Base-by-base conservation (phyloP, 2,329 filamentous ascomycete genomes). In the Arthrobotrys sinensis region DNA sequence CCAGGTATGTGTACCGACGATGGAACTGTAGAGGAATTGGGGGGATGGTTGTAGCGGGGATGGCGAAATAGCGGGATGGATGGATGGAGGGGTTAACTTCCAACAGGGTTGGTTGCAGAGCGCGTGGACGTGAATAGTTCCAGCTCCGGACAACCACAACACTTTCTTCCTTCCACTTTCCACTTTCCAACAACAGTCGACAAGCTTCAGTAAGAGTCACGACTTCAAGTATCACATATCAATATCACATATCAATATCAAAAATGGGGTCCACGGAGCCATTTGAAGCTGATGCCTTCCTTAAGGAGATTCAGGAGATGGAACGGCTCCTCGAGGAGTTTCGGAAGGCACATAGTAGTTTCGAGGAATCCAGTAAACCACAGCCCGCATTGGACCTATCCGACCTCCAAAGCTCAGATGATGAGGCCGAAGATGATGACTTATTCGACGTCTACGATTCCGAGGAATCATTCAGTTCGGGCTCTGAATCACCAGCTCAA, bases 261-360 rank as follows among this genome's bases (percentile, higher is more conserved):
- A 57, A 36, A 34, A 78, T 78, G 75, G 67, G 28, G 45, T 10
- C 62, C 12, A 45, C 45, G 3, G 40, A 48, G 45, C 45, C 36
- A 12, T 71, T 72, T 34, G 75, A 78, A 16, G 34, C 52, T 3
- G 75, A 72, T 53, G 62, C 62, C 45, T 78, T 78, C 28, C 45
- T 78, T 24, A 78, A 72, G 24, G 67, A 78, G 32, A 68, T 78
- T 16, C 62, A 71, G 40, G 75, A 71, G 36, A 78, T 78, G 75
- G 75, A 78, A 32, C 67, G 63, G 11, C 66, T 72, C 46, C 62
- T 78, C 2, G 45, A 67, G 14, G 67, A 66, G 24, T 78, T 66
- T 45, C 60, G 64, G 21, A 79, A 79, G 45, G 40, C 48, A 57
- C 53, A 75, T 19, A 52, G 36, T 19, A 66, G 63, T 24, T 24